Base-by-base conservation (phyloP, 1,139 yeast species). In the Pichia sp. region DNA sequence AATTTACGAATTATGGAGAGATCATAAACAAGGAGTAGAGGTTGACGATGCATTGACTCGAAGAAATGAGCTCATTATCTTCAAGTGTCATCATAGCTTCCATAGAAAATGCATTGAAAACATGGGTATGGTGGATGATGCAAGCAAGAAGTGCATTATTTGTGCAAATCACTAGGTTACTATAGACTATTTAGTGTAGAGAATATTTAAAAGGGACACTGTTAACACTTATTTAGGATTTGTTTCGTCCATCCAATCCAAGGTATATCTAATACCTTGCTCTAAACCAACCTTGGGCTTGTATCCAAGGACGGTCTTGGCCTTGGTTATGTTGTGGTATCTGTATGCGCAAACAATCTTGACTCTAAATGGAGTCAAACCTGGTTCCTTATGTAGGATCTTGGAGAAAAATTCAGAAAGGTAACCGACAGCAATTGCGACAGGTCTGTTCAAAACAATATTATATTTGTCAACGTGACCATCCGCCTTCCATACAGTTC, bases 401-500 rank as follows among this genome's bases (percentile, higher is more conserved):
- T 74, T 77, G 12, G 91, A 74, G 41, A 80, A 72, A 54, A 76
- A 74, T 51, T 84, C 85, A 21, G 94, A 77, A 32, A 86, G 59
- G 51, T 84, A 82, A 8, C 96, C 97, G 33, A 83, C 77, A 3
- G 67, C 68, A 42, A 88, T 69, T 2, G 96, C 98, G n/a, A 86
- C 62, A 0, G 81, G 74, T 50, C 81, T 74, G 30, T 71, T 71
- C 44, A 93, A 70, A 12, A 77, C 87, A 49, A 86, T 75, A 47
- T 78, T 80, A 38, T 63, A 68, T 19, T 70, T 69, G 46, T 83
- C 93, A 37, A 83, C 70, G 53, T 80, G 81, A 1, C 96, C 96
- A 60, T 87, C 96, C 19, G 91, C 91, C 54, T 88, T 88, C 97
- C 97, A 91, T 17, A 91, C 94, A 3, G 95, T 83, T 54, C 96